Base-by-base conservation (phyloP, 2,329 filamentous ascomycete species). In the Microsporum audouinii region DNA sequence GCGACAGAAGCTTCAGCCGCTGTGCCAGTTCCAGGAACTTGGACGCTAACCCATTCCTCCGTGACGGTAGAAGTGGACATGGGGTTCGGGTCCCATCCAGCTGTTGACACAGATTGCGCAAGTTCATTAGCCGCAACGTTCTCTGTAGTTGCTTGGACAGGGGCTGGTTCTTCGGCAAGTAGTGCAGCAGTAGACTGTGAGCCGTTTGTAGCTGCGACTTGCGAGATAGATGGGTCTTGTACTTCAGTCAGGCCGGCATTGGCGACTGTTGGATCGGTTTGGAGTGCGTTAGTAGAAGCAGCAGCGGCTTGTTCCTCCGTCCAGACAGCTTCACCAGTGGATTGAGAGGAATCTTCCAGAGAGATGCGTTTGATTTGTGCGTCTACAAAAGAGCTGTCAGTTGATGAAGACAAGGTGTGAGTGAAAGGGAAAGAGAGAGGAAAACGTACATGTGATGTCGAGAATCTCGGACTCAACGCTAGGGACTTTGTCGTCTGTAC, bases 11-110 rank as follows among this genome's bases (percentile, higher is more conserved):
- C 6, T 77, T 76, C 5, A 10, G 43, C 17, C 23, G 43, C 43
- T 10, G 43, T 47, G 12, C 27, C 49, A 53, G 27, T 10, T n/a
- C 7, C 27, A 41, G 80, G 84, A 64, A 94, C 88, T 58, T 89
- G 84, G 51, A 89, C 79, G 71, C 90, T 84, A 63, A 95, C 87
- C 83, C 89, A 94, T 59, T 80, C 82, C 66, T 91, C 88, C 33
- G 79, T 77, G 47, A 71, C 71, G 10, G 80, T 71, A 29, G 80
- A 77, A 60, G 80, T 76, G 57, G 78, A 76, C 27, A 72, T 64
- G 14, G 79, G 75, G 14, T 73, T 75, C 58, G 78, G 77, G 68
- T 84, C 81, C 82, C 82, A 86, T 56, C 34, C 31, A 12, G 23
- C 29, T 29, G 7, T 14, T 29, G 38, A 27, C 8, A 23, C 14